Evolutionary conservation across 805 yeast species (phyloP).

Genomic region (Sugiyamaella smithiae): DNA sequence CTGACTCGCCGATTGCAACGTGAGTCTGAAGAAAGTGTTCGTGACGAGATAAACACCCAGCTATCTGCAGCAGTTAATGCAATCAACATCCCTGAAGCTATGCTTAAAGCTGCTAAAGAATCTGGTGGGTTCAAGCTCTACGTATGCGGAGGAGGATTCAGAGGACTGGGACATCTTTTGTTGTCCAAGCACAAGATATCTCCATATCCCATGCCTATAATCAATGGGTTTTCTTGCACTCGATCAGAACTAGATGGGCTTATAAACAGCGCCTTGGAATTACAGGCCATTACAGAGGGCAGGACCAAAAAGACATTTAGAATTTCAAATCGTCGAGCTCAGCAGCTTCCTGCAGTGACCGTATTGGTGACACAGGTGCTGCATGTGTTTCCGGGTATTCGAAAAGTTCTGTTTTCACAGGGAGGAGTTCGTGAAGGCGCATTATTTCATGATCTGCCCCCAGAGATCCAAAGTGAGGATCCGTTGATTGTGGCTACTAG

Average conservation of each 20-base stretch:
- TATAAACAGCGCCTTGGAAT: conserved; percentile 29
- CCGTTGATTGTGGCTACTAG: conserved; percentile 67
- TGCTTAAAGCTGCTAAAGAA: conserved; percentile 48
- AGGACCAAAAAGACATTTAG: conserved; percentile 50
- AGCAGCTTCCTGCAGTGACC: conserved; percentile 69
- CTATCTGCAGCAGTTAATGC: conserved; percentile 48
- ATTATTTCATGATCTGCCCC: conserved; percentile 58
- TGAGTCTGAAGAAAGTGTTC: conserved; percentile 50
- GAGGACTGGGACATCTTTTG: conserved; percentile 65
- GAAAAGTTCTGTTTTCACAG: conserved; percentile 65
- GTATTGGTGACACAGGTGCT: conserved; percentile 59
- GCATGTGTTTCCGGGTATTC: conserved; percentile 57
- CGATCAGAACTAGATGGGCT: conserved; percentile 42
- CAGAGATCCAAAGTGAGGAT: conserved; percentile 58
- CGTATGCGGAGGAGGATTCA: conserved; percentile 71
- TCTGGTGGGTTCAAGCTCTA: conserved; percentile 63
- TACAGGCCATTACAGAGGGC: conserved; percentile 1
- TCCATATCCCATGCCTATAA: conserved; percentile 65
- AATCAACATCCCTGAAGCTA: conserved; percentile 51
- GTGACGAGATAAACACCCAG: conserved; percentile 52
- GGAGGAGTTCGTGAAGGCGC: conserved; percentile 81
- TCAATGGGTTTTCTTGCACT: conserved; percentile 65
- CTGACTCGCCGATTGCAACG: conserved; percentile 52
- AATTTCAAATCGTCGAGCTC: conserved; percentile 62
- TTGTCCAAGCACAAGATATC: conserved; percentile 44